Percentiles rank a stretch among this genome's conserved stretches.
Evolutionary conservation across 208 protist genomes (phyloP).

Genomic region (Acanthamoeba castellanii): DNA sequence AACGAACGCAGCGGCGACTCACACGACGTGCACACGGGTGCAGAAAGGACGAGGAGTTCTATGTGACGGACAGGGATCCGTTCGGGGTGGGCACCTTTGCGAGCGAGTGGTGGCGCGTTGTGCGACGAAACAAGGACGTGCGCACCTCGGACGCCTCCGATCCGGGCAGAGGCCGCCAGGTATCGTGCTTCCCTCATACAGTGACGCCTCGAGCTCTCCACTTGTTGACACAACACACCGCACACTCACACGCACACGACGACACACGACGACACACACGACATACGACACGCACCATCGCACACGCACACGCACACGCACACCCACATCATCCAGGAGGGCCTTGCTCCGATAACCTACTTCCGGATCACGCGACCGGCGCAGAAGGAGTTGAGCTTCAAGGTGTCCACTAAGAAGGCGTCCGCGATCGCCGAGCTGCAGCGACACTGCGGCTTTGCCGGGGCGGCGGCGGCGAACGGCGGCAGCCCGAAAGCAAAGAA

Average conservation of each 20-base stretch:
- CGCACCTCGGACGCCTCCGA: neutral
- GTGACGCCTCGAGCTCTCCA: neutral
- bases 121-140: conserved; percentile 1
- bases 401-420: conserved; percentile 38
- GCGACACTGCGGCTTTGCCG: conserved; percentile 10
- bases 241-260: too few relatives aligned
- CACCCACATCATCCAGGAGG: neutral
- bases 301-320: too few relatives aligned
- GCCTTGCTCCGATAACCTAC: conserved; percentile 21
- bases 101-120: conserved; percentile 25
- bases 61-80: conserved; percentile 42
- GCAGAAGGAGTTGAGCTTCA: conserved; percentile 1
- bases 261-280: too few relatives aligned
- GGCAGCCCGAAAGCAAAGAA: neutral
- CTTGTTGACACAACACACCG: too few relatives aligned
- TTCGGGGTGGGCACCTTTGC: conserved; percentile 54
- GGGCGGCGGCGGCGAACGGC: neutral
- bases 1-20: neutral
- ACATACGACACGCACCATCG: too few relatives aligned
- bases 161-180: neutral
- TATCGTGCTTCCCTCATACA: neutral
- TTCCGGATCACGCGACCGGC: neutral
- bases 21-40: neutral
- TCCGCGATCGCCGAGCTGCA: neutral
- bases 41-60: conserved; percentile 53